These are phyloP conservation scores for Heliamphora pulchella DNA, from an alignment of 179 eudicot species.

Conservation along the genomic window DNA sequence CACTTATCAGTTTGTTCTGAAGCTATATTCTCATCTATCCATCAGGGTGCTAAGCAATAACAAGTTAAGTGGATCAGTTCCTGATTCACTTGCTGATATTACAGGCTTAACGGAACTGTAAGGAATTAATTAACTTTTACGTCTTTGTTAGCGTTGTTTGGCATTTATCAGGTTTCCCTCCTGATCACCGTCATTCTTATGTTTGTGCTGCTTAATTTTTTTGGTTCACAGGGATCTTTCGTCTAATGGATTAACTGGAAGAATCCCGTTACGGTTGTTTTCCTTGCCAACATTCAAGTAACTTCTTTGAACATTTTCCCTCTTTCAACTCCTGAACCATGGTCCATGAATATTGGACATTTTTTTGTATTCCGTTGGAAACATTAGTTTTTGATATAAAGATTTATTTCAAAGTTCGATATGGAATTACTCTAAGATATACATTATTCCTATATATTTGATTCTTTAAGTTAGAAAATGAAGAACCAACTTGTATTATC, in stretches of 20 bases:
- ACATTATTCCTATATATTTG: not conserved
- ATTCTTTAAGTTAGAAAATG: conserved; percentile 6
- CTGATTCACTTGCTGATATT: conserved; percentile 32
- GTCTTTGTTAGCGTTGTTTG: not conserved
- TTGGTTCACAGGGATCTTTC: conserved; percentile 68
- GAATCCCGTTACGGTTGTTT: conserved; percentile 51
- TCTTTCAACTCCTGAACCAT: not conserved
- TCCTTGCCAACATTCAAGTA: conserved; percentile 71
- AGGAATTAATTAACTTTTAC: conserved; percentile 11
- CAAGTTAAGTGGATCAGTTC: conserved; percentile 33
- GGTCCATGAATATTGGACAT: no score
- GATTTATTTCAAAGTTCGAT: not conserved
- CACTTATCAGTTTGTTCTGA: not conserved
- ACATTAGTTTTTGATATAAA: not conserved
- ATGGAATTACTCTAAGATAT: not conserved
- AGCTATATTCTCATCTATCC: conserved; percentile 1
- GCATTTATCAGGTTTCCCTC: not conserved
- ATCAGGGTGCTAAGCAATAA: conserved; percentile 33
- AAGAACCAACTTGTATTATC: not conserved
- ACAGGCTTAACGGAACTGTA: conserved; percentile 31
- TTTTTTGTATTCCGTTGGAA: not conserved
- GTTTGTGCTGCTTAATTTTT: conserved; percentile 15
- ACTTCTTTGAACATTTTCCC: conserved; percentile 11
- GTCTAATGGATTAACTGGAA: conserved; percentile 59
- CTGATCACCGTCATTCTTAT: not conserved